phyloP scores from a whole-genome alignment of 2,329 filamentous ascomycete genomes.

The Fusarium guadeloupense region DNA sequence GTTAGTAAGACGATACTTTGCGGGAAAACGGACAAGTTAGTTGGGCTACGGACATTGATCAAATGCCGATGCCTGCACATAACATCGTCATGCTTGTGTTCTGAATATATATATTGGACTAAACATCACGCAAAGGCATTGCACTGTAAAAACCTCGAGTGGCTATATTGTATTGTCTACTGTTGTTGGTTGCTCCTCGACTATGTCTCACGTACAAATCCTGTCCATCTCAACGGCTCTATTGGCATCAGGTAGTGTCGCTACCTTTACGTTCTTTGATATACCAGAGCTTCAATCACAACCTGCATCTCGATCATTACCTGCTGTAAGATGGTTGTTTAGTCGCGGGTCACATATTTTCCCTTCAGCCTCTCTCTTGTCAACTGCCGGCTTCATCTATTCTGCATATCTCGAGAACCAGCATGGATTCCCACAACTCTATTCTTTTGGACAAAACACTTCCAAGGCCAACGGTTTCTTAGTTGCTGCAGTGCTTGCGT shows the following conservation, averaged over 20 bases:
- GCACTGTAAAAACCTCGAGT: no score
- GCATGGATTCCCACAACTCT: accelerated
- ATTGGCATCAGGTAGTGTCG: constrained; percentile 7
- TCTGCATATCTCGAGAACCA: neutral
- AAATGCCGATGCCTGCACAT: neutral
- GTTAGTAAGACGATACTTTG: no score
- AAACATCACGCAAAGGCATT: no score
- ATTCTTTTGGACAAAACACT: neutral
- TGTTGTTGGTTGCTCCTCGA: no score
- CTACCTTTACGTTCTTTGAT: constrained; percentile 8
- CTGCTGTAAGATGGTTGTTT: neutral
- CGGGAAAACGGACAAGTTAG: neutral
- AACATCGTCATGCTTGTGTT: neutral
- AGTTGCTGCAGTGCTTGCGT: neutral
- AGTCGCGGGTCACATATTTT: constrained; percentile 7
- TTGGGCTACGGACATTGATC: neutral
- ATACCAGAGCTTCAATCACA: constrained; percentile 14
- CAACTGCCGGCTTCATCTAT: neutral
- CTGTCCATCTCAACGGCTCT: neutral
- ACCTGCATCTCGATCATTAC: neutral
- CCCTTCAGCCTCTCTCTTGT: neutral
- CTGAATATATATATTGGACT: accelerated
- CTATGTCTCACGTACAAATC: neutral
- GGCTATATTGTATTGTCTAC: no score
- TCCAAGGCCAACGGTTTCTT: neutral